Evolutionary conservation across 805 yeast genomes (phyloP).

Genomic region (Priceomyces medius): DNA sequence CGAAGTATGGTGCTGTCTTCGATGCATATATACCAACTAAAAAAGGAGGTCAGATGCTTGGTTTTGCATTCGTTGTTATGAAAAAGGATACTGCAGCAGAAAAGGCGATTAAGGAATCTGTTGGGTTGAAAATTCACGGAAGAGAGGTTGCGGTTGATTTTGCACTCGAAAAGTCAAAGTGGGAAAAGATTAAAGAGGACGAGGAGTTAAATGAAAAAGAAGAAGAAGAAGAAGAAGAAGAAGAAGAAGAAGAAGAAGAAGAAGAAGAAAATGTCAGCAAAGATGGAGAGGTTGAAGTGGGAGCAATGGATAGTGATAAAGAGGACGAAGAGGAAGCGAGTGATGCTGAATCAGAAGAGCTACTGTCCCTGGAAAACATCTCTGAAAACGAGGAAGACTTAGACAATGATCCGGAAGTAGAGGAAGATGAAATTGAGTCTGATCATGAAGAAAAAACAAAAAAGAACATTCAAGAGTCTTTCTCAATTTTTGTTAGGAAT

Average conservation of each 20-base stretch:
- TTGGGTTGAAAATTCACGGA: conserved; percentile 79
- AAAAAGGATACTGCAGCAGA: conserved; percentile 73
- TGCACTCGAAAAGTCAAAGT: conserved; percentile 83
- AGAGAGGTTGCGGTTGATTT: conserved; percentile 92
- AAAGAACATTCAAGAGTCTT: conserved; percentile 64
- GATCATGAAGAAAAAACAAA: conserved; percentile 28
- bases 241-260: conserved; percentile 39
- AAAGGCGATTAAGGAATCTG: conserved; percentile 71
- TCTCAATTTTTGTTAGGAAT: conserved; percentile 82
- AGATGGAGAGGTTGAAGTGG: conserved; percentile 30
- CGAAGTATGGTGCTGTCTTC: conserved; percentile 78
- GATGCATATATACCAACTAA: conserved; percentile 90
- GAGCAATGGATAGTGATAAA: conserved; percentile 35
- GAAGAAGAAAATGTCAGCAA: conserved; percentile 38
- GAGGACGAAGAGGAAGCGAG: conserved; percentile 29
- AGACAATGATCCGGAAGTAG: conserved; percentile 35
- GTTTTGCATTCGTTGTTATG: conserved; percentile 95
- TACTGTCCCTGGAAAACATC: conserved; percentile 31
- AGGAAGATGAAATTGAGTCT: conserved; percentile 17
- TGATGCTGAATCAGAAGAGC: conserved; percentile 27
- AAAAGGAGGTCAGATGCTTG: conserved; percentile 84
- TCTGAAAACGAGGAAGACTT: conserved; percentile 28
- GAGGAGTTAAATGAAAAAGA: conserved; percentile 37
- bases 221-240: conserved; percentile 38
- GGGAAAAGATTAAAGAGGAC: conserved; percentile 58